Evolutionary conservation across 2,329 filamentous ascomycete genomes (phyloP).

Genomic region (Tolypocladium endophyticum): DNA sequence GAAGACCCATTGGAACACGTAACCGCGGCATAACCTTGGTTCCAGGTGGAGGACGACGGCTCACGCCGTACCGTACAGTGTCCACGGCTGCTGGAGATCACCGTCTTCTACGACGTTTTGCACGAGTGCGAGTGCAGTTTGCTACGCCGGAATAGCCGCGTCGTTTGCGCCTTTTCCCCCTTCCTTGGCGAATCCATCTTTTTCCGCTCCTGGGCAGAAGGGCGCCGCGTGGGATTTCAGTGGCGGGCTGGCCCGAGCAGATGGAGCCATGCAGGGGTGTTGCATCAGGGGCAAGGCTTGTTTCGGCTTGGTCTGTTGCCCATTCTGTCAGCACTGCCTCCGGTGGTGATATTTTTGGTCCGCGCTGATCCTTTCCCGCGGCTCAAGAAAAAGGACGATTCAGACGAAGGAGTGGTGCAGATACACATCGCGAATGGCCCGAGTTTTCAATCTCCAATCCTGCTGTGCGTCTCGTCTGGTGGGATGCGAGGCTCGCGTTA

Average conservation of each 20-base stretch:
- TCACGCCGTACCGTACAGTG: background rate
- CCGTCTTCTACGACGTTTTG: no score
- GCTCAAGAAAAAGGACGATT: background rate
- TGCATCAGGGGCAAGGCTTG: background rate
- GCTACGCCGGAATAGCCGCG: background rate
- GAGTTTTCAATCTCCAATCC: background rate
- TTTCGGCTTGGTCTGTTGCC: background rate
- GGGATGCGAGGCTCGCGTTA: background rate
- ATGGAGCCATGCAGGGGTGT: background rate
- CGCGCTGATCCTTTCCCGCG: background rate
- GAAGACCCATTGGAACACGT: background rate
- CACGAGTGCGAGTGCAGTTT: no score
- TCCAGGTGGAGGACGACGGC: background rate
- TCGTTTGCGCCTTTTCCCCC: background rate
- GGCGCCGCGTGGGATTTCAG: background rate
- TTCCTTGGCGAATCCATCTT: background rate
- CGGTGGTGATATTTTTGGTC: background rate
- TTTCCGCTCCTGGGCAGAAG: no score
- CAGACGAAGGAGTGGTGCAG: background rate
- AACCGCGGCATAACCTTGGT: background rate
- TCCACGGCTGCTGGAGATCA: background rate
- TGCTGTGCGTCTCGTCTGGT: background rate
- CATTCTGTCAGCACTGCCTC: background rate
- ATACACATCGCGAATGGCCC: background rate
- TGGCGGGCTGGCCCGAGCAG: background rate